Conservation (phyloP, 768 basidiomycete genomes). For the Imleria badia region DNA sequence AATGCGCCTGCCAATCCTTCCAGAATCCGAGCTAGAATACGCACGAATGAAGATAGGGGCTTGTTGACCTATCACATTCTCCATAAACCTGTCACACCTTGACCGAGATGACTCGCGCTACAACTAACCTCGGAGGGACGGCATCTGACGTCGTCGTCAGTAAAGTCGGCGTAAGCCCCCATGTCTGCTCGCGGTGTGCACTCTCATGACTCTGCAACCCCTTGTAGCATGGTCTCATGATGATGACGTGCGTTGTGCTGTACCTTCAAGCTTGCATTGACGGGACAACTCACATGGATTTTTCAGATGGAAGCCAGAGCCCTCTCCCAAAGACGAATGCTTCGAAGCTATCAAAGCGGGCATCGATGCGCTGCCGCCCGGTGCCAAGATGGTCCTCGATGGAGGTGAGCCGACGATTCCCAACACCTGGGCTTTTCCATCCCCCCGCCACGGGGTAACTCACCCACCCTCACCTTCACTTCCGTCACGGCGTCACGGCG, state of each 20-base stretch:
- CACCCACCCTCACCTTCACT: too few species aligned
- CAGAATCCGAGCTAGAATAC: too few species aligned
- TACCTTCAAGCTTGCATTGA: neutral
- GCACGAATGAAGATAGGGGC: too few species aligned
- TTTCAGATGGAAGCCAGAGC: constrained; percentile 42
- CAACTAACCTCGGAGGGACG: constrained; percentile 39
- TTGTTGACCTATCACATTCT: too few species aligned
- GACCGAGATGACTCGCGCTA: constrained; percentile 35
- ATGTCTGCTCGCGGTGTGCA: too few species aligned
- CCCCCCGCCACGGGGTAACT: too few species aligned
- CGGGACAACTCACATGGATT: neutral
- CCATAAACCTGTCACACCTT: too few species aligned
- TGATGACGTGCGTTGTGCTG: constrained; percentile 44
- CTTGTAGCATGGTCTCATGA: constrained; percentile 51
- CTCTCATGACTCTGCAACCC: too few species aligned
- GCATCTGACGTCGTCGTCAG: constrained; percentile 37
- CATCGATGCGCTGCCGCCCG: constrained; percentile 42
- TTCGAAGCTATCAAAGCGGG: constrained; percentile 50
- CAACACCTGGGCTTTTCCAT: too few species aligned
- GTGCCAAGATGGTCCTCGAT: constrained; percentile 51
- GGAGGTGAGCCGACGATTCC: too few species aligned
- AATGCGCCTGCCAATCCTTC: too few species aligned
- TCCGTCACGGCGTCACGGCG: too few species aligned
- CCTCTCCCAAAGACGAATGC: constrained; percentile 48
- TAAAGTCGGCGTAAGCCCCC: constrained; percentile 36